Evolutionary conservation across 805 yeast species (phyloP).

Genomic region (Yamadazyma tumulicola): DNA sequence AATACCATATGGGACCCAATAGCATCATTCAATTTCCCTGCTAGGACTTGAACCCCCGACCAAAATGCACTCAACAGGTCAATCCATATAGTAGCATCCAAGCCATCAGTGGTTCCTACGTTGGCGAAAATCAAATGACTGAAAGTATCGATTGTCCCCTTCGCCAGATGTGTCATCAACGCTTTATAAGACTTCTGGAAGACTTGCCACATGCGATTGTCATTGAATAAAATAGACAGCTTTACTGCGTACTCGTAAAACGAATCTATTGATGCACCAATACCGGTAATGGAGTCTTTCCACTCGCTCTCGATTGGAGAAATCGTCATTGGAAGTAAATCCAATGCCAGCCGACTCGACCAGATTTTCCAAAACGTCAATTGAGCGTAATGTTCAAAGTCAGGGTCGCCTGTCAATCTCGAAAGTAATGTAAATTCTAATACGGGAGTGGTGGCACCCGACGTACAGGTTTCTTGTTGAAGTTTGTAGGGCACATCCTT

Average conservation of each 20-base stretch:
- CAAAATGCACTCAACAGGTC: constrained; percentile 86
- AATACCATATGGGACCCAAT: constrained; percentile 56
- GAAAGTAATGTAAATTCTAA: constrained; percentile 79
- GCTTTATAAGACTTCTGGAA: constrained; percentile 53
- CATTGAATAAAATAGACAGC: constrained; percentile 62
- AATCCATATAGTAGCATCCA: constrained; percentile 60
- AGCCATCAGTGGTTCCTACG: constrained; percentile 53
- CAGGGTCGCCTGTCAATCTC: constrained; percentile 66
- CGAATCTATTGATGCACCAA: constrained; percentile 91
- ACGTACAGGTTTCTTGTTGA: constrained; percentile 70
- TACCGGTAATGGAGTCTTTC: constrained; percentile 63
- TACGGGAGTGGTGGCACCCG: constrained; percentile 84
- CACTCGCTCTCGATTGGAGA: constrained; percentile 56
- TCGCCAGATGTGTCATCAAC: constrained; percentile 42
- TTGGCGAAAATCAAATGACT: constrained; percentile 50
- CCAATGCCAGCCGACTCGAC: constrained; percentile 57
- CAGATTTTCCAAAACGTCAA: constrained; percentile 68
- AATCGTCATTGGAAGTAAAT: constrained; percentile 75
- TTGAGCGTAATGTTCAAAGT: constrained; percentile 61
- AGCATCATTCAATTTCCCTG: constrained; percentile 72
- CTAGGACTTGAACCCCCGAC: constrained; percentile 78
- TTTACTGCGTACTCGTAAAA: constrained; percentile 87
- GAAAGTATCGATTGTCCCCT: constrained; percentile 20
- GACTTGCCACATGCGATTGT: constrained; percentile 61
- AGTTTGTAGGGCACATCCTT: constrained; percentile 39